Conservation (phyloP, 2,329 filamentous ascomycete species). For the Fusarium brevicatenulatum region DNA sequence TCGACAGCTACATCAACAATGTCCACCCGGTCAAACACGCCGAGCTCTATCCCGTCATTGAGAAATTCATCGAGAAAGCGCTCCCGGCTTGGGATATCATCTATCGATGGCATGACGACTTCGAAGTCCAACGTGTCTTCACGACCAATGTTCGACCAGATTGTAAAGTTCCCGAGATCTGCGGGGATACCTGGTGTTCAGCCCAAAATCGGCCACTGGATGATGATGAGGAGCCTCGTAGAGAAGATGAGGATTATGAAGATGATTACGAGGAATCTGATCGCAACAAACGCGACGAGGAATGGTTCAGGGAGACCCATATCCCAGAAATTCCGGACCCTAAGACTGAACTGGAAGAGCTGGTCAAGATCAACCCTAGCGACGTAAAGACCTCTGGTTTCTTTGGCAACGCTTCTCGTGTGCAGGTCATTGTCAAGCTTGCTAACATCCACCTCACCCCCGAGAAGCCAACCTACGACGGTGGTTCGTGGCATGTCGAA, state of each 20-base stretch:
- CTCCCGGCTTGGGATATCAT: slow-evolving; percentile 59
- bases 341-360: background rate
- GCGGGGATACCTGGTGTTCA: background rate
- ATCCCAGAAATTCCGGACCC: slow-evolving; percentile 12
- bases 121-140: slow-evolving; percentile 42
- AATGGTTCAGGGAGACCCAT: slow-evolving; percentile 47
- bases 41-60: slow-evolving; percentile 54
- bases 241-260: slow-evolving; percentile 27
- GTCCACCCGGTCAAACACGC: slow-evolving; percentile 56
- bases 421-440: slow-evolving; percentile 73
- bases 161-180: slow-evolving; percentile 38
- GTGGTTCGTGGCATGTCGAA: slow-evolving; percentile 66
- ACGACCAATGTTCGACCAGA: slow-evolving; percentile 2
- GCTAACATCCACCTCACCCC: slow-evolving; percentile 70
- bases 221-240: slow-evolving; percentile 38
- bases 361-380: slow-evolving; percentile 20
- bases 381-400: slow-evolving; percentile 44
- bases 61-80: slow-evolving; percentile 53
- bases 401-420: slow-evolving; percentile 44
- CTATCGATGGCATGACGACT: slow-evolving; percentile 47
- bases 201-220: slow-evolving; percentile 13
- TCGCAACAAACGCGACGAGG: slow-evolving; percentile 37
- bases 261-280: slow-evolving; percentile 34
- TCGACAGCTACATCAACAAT: slow-evolving; percentile 65
- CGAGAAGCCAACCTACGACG: slow-evolving; percentile 63